A percentile compares a stretch with the other conserved stretches of the same genome.
Evolutionary conservation across 306 rosid genomes (phyloP).

Genomic region (Oemleria cerasiformis): DNA sequence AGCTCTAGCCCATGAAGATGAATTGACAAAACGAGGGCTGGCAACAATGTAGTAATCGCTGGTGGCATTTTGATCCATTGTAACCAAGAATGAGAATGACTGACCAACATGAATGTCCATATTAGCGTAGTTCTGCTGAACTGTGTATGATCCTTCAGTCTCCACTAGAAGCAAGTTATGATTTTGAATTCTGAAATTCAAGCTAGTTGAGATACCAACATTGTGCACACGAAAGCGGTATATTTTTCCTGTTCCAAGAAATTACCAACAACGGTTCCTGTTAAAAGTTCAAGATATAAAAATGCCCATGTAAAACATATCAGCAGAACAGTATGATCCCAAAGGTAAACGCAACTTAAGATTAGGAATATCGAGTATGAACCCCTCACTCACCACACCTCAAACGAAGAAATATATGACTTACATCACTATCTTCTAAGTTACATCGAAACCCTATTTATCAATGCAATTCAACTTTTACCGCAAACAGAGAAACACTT

Average conservation of each 20-base stretch:
- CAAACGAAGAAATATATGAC: background rate
- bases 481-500: background rate
- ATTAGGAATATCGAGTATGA: background rate
- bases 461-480: background rate
- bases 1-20: constrained; percentile 56
- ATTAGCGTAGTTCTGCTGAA: constrained; percentile 66
- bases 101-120: constrained; percentile 90
- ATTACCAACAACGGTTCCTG: constrained; percentile 13
- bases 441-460: background rate
- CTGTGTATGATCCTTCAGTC: constrained; percentile 83
- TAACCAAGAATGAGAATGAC: constrained; percentile 81
- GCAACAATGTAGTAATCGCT: constrained; percentile 79
- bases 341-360: background rate
- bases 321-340: background rate
- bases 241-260: constrained; percentile 63
- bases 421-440: background rate
- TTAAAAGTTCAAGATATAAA: constrained; percentile 9
- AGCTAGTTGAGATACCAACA: constrained; percentile 77
- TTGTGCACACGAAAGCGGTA: constrained; percentile 75
- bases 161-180: constrained; percentile 78
- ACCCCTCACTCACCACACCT: background rate
- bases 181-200: constrained; percentile 76
- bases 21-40: constrained; percentile 74
- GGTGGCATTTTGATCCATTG: constrained; percentile 86
- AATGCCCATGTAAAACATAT: background rate